Conservation (phyloP, 345 rosid species). For the Eucalyptus regnans region DNA sequence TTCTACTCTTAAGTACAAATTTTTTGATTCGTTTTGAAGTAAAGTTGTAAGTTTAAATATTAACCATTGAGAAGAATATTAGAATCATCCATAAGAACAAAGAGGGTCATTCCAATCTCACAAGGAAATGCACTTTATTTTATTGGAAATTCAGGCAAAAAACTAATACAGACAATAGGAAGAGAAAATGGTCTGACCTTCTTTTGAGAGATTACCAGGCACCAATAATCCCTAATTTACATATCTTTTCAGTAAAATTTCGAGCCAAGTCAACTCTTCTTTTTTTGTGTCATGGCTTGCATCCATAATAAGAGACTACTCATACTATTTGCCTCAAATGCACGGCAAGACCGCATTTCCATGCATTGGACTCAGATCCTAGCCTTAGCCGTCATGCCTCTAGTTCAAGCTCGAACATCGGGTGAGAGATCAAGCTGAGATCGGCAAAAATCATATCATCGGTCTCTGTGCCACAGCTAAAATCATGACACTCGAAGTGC, state of each 20-base stretch:
- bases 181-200: not conserved
- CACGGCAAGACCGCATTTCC: not conserved
- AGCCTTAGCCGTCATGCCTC: not conserved
- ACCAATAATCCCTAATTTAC: not conserved
- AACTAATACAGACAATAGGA: not conserved
- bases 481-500: constrained; percentile 24
- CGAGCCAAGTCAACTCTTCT: not conserved
- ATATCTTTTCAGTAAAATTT: not conserved
- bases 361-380: not conserved
- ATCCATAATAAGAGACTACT: not conserved
- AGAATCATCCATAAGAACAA: not conserved
- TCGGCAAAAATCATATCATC: not conserved
- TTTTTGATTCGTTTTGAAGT: not conserved
- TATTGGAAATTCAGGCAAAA: not conserved
- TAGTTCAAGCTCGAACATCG: not conserved
- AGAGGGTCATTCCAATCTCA: not conserved
- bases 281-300: not conserved
- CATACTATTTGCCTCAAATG: not conserved
- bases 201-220: not conserved
- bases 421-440: not conserved
- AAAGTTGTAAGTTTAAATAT: not conserved
- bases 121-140: not conserved
- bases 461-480: not conserved
- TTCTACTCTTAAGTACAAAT: not conserved
- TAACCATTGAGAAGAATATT: not conserved